Percentiles rank a stretch among this genome's conserved stretches.
Conservation (phyloP, 2,329 filamentous ascomycete species). For the Dryadomyces quercus-mongolicae region DNA sequence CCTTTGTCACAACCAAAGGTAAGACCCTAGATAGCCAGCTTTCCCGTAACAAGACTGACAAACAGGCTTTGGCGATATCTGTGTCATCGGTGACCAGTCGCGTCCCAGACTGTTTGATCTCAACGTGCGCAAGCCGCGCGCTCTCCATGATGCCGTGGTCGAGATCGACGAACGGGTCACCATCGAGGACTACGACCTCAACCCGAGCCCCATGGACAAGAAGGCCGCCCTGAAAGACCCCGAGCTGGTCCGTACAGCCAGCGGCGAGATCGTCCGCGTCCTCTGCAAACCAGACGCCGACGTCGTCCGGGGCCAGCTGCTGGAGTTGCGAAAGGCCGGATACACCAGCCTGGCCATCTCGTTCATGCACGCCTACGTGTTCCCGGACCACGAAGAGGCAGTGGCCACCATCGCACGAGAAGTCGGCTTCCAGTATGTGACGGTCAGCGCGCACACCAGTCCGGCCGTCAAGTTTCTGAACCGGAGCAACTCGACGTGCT, state of each 20-base stretch:
- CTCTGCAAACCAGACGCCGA: conserved; percentile 44
- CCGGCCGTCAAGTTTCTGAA: conserved; percentile 48
- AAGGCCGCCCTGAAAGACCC: conserved; percentile 28
- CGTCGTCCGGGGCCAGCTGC: conserved; percentile 41
- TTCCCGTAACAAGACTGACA: no score
- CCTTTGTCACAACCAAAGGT: conserved; percentile 69
- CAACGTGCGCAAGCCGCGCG: conserved; percentile 73
- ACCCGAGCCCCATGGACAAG: conserved; percentile 50
- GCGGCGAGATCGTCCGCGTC: conserved; percentile 57
- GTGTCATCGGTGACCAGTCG: conserved; percentile 83
- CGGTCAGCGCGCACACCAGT: no score
- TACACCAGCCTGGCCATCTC: conserved; percentile 29
- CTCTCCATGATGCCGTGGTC: conserved; percentile 73
- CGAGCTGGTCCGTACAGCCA: conserved; percentile 46
- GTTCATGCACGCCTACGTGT: conserved; percentile 11
- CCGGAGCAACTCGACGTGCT: conserved; percentile 55
- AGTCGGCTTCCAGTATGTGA: conserved; percentile 1
- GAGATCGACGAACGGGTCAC: conserved; percentile 87
- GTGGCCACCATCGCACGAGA: conserved; percentile 6
- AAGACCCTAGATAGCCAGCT: no score
- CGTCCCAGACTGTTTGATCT: conserved; percentile 85
- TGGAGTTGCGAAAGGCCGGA: conserved; percentile 48
- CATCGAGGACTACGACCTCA: conserved; percentile 81
- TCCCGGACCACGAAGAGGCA: conserved; percentile 8
- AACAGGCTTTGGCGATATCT: conserved; percentile 64